Percentiles rank a stretch among this genome's conserved stretches.
These are phyloP conservation scores for Madurella fahalii DNA, from an alignment of 2,329 filamentous ascomycete genomes.

Conservation along the genomic window DNA sequence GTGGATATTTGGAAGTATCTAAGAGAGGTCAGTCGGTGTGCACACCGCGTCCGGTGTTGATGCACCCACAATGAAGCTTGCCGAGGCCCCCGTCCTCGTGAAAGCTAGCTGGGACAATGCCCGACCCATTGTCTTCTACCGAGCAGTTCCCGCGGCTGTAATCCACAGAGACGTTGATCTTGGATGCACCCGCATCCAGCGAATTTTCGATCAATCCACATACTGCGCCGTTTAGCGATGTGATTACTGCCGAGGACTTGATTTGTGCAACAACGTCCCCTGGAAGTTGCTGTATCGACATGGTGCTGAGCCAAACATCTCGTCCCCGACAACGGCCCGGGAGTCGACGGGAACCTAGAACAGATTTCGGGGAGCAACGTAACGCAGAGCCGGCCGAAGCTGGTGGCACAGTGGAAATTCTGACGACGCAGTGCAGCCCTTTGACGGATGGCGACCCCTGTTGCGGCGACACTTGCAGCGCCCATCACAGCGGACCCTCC, in stretches of 20 bases:
- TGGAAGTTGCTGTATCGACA: conserved; percentile 67
- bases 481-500: no score
- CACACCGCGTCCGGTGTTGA: neutral
- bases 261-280: conserved; percentile 70
- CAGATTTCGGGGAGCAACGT: no score
- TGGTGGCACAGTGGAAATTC: no score
- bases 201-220: conserved; percentile 76
- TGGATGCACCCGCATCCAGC: conserved; percentile 71
- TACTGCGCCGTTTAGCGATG: conserved; percentile 66
- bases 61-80: conserved; percentile 62
- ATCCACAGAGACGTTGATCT: conserved; percentile 67
- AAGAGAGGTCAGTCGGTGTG: conserved; percentile 6
- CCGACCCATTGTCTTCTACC: conserved; percentile 79
- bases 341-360: no score
- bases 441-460: no score
- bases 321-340: neutral
- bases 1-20: conserved; percentile 76
- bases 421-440: no score
- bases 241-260: conserved; percentile 78
- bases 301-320: conserved; percentile 31
- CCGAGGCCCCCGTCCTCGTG: conserved; percentile 64
- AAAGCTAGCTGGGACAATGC: conserved; percentile 74
- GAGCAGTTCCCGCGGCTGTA: conserved; percentile 70
- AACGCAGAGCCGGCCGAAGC: no score
- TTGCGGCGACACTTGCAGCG: no score